Evolutionary conservation across 1,284 basidiomycete genomes (phyloP).

Genomic region (Porogramme epimiltina): DNA sequence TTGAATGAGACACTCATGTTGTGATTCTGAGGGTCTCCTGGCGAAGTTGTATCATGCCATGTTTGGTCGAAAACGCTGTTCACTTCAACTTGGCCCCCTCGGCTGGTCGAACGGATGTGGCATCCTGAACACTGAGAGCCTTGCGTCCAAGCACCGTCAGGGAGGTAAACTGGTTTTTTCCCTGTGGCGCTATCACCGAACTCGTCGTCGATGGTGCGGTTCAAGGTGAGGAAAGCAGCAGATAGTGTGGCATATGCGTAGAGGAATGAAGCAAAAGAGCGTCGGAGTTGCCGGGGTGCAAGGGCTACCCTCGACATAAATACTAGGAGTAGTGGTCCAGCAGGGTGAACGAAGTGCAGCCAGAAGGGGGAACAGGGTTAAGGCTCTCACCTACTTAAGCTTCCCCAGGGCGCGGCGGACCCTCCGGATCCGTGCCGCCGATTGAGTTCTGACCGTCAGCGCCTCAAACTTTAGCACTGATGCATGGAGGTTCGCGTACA

Average conservation of each 20-base stretch:
- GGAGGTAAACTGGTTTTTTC: conserved; percentile 1
- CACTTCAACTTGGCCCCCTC: not conserved
- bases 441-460: not conserved
- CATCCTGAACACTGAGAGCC: conserved; percentile 4
- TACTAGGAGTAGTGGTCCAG: not conserved
- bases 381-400: no score
- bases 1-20: not conserved
- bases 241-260: not conserved
- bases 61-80: not conserved
- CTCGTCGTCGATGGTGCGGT: conserved; percentile 12
- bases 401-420: not conserved
- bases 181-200: conserved; percentile 5
- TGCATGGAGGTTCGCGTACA: no score
- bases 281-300: not conserved
- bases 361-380: no score
- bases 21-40: not conserved
- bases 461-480: not conserved
- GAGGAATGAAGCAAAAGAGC: not conserved
- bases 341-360: not conserved
- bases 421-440: not conserved
- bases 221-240: not conserved
- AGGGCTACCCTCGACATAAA: not conserved
- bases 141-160: conserved; percentile 6
- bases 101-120: not conserved
- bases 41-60: conserved; percentile 4